These are phyloP conservation scores for Alternaria metachromatica DNA, from an alignment of 2,329 filamentous ascomycete genomes.

Conservation along the genomic window DNA sequence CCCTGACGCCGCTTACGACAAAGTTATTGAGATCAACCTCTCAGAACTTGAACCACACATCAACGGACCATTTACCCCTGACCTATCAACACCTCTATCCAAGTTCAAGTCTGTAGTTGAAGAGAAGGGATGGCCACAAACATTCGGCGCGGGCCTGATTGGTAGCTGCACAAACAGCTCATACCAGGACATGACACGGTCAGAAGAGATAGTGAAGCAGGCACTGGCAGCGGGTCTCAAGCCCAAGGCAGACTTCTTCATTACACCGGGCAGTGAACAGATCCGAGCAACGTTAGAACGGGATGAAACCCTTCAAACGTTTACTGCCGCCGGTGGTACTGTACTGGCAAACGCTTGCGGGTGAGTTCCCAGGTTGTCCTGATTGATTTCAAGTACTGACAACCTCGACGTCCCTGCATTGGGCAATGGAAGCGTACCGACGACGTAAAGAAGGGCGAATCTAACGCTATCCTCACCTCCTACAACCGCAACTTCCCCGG, in stretches of 20 bases:
- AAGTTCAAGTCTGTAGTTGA: constrained; percentile 85
- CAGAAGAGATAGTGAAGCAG: constrained; percentile 91
- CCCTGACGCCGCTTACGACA: constrained; percentile 82
- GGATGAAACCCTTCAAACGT: constrained; percentile 84
- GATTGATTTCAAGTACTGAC: constrained; percentile 12
- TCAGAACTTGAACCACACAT: constrained; percentile 92
- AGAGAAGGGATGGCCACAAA: constrained; percentile 87
- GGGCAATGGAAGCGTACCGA: constrained; percentile 91
- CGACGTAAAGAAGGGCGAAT: constrained; percentile 79
- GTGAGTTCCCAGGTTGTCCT: constrained; percentile 14
- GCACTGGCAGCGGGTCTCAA: constrained; percentile 87
- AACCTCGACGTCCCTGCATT: constrained; percentile 73
- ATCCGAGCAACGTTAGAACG: constrained; percentile 93
- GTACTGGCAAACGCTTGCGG: constrained; percentile 93
- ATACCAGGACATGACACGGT: constrained; percentile 97
- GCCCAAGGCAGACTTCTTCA: constrained; percentile 90
- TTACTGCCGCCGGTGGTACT: constrained; percentile 83
- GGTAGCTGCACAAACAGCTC: constrained; percentile 99
- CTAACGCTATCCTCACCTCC: constrained; percentile 93
- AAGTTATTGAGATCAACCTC: constrained; percentile 88
- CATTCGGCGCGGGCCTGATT: constrained; percentile 90
- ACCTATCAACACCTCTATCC: constrained; percentile 90
- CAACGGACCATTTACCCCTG: constrained; percentile 96
- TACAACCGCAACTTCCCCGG: constrained; percentile 99
- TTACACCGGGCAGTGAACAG: constrained; percentile 95